A percentile compares a stretch with the other conserved stretches of the same genome.
Conservation (phyloP, 2,329 filamentous ascomycete genomes). For the Epichloe sp. region DNA sequence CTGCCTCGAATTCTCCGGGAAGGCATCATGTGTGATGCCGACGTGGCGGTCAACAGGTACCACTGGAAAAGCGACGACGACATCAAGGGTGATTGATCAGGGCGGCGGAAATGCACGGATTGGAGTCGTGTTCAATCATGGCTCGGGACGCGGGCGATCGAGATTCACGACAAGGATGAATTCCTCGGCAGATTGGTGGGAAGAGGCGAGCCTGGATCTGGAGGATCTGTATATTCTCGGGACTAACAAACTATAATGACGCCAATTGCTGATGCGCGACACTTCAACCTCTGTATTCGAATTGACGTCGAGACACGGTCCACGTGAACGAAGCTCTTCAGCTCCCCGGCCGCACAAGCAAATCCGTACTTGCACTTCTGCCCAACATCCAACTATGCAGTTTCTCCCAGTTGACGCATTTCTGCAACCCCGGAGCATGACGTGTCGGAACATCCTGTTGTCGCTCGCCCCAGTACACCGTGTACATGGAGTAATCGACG, state of each 20-base stretch:
- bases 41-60: neutral
- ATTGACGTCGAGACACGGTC: too few species aligned
- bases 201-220: neutral
- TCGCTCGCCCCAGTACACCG: too few species aligned
- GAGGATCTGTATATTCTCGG: neutral
- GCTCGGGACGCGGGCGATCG: neutral
- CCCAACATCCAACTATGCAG: too few species aligned
- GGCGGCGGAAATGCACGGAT: neutral
- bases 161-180: neutral
- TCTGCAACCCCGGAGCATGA: too few species aligned
- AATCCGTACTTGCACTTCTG: neutral
- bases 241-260: too few species aligned
- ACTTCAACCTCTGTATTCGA: too few species aligned
- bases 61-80: neutral
- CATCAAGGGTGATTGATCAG: neutral
- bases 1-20: too few species aligned
- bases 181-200: neutral
- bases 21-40: neutral
- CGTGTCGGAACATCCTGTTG: too few species aligned
- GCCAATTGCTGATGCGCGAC: too few species aligned
- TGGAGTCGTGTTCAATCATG: neutral
- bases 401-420: too few species aligned
- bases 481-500: too few species aligned
- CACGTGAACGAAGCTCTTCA: neutral
- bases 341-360: neutral